A percentile compares a stretch with the other conserved stretches of the same genome.
Evolutionary conservation across 1,284 basidiomycete species (phyloP).

Genomic region (Coniferiporia weirii): DNA sequence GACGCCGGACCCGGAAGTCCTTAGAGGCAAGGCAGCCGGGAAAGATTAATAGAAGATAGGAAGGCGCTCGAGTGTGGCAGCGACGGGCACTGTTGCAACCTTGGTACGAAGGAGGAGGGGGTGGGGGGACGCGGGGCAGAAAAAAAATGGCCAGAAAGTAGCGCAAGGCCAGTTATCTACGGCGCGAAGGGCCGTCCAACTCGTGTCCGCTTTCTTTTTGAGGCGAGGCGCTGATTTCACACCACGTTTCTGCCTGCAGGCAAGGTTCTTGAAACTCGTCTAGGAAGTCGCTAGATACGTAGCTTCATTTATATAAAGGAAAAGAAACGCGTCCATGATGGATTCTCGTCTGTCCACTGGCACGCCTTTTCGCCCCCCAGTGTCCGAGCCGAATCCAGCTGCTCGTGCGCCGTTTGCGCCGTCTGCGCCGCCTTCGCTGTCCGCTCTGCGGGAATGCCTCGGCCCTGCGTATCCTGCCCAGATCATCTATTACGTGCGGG

Average conservation of each 20-base stretch:
- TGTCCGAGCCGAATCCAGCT: neutral
- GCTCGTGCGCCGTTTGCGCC: neutral
- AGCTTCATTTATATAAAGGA: slow-evolving; percentile 5
- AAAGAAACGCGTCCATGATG: neutral
- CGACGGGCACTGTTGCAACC: slow-evolving; percentile 4
- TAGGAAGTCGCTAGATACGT: slow-evolving; percentile 1
- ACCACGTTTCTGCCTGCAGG: slow-evolving; percentile 38
- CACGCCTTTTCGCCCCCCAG: neutral
- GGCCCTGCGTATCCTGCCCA: neutral
- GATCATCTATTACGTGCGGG: neutral
- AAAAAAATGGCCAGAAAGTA: slow-evolving; percentile 10
- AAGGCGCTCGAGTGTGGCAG: neutral
- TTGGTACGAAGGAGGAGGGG: neutral
- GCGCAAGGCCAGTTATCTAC: slow-evolving; percentile 14
- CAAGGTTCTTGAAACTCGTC: slow-evolving; percentile 21
- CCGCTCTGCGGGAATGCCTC: neutral
- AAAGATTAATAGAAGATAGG: neutral
- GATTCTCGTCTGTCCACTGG: slow-evolving; percentile 5
- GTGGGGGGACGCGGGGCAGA: neutral
- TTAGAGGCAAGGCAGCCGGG: slow-evolving; percentile 7
- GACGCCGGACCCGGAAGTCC: slow-evolving; percentile 7
- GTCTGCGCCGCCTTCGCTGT: neutral
- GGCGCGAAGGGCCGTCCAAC: slow-evolving; percentile 5
- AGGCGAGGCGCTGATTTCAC: slow-evolving; percentile 16
- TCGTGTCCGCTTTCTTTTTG: slow-evolving; percentile 6